Percentiles rank a stretch among this genome's conserved stretches.
These are phyloP conservation scores for Inonotus hispidus DNA, from an alignment of 1,284 basidiomycete species.

Conservation along the genomic window DNA sequence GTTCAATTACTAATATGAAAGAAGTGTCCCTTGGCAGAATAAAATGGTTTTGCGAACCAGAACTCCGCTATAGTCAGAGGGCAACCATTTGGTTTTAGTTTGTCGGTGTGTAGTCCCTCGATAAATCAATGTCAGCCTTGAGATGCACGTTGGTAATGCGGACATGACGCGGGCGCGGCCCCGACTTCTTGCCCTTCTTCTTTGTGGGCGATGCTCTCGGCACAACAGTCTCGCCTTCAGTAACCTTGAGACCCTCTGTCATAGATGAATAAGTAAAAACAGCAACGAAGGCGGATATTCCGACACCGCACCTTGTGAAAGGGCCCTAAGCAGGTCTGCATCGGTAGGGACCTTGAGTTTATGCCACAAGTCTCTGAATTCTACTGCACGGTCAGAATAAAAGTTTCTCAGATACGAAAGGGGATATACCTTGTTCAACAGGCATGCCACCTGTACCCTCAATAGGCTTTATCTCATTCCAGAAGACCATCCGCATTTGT, in stretches of 20 bases:
- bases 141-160: conserved; percentile 87
- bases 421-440: conserved; percentile 72
- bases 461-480: conserved; percentile 80
- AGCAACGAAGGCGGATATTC: conserved; percentile 4
- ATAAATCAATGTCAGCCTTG: conserved; percentile 78
- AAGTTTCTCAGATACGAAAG: not conserved
- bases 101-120: conserved; percentile 26
- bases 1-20: not conserved
- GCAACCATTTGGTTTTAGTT: not conserved
- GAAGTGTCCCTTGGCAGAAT: not conserved
- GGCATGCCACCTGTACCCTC: conserved; percentile 61
- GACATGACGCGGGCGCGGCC: conserved; percentile 66
- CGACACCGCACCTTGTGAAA: conserved; percentile 53
- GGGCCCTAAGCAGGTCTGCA: conserved; percentile 71
- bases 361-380: conserved; percentile 86
- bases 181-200: conserved; percentile 80
- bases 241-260: conserved; percentile 72
- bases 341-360: conserved; percentile 78
- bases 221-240: conserved; percentile 48
- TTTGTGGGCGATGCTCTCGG: conserved; percentile 54
- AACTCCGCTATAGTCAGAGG: not conserved
- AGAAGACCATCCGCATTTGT: conserved; percentile 83
- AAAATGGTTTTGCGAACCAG: not conserved
- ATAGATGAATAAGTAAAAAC: conserved; percentile 13
- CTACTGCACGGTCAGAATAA: conserved; percentile 35